A percentile compares a stretch with the other conserved stretches of the same genome.
These are phyloP conservation scores for Nannochloropsis salina DNA, from an alignment of 108 stramenopile genomes.

Conservation along the genomic window DNA sequence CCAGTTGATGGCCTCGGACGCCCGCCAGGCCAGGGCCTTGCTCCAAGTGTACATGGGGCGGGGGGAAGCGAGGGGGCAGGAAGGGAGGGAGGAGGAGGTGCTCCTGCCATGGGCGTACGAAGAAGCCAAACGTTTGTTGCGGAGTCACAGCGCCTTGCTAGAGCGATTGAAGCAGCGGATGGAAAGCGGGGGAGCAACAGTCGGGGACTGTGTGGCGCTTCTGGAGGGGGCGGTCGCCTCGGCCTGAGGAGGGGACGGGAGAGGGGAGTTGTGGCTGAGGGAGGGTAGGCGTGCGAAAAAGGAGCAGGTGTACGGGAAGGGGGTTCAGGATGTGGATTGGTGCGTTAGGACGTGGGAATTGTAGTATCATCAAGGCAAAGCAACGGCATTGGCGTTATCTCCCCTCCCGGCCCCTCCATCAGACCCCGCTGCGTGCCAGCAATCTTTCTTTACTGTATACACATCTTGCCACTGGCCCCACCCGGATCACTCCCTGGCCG, in stretches of 20 bases:
- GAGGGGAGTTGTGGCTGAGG: background rate
- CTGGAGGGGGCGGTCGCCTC: constrained; percentile 14
- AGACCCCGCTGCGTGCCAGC: too few relatives aligned
- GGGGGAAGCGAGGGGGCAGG: background rate
- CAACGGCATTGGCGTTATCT: too few relatives aligned
- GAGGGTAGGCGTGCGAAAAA: background rate
- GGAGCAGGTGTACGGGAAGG: background rate
- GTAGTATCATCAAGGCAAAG: too few relatives aligned
- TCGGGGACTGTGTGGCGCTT: constrained; percentile 47
- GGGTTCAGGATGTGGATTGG: background rate
- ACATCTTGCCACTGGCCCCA: background rate
- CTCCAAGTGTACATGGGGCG: constrained; percentile 60
- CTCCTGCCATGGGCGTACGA: constrained; percentile 42
- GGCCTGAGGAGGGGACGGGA: background rate
- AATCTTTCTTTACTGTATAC: too few relatives aligned
- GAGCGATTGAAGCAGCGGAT: constrained; percentile 37
- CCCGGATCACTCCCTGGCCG: background rate
- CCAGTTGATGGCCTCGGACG: constrained; percentile 76
- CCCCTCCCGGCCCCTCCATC: too few relatives aligned
- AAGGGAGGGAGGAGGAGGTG: constrained; percentile 29
- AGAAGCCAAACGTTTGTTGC: constrained; percentile 37
- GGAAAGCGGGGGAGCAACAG: constrained; percentile 47
- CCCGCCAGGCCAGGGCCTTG: constrained; percentile 72
- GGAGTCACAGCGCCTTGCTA: constrained; percentile 28
- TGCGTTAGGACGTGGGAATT: too few relatives aligned